These are phyloP conservation scores for Syzygium syzygioides DNA, from an alignment of 441 rosid genomes.

Conservation along the genomic window DNA sequence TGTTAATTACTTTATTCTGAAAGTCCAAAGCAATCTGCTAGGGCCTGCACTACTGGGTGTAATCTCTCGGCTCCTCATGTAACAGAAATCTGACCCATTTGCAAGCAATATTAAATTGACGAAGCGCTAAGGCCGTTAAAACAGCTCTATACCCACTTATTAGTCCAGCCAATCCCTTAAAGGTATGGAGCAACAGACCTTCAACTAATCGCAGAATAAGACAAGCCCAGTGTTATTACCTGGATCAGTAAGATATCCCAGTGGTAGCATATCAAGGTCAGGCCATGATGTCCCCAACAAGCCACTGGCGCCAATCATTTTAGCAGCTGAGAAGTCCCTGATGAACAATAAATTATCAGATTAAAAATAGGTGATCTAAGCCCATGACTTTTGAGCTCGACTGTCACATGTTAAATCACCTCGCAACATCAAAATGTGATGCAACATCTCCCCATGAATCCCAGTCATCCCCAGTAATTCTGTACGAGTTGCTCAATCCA, in stretches of 20 bases:
- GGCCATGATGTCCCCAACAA: slow-evolving; percentile 86
- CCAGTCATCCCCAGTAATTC: slow-evolving; percentile 94
- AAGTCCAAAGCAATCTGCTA: background rate
- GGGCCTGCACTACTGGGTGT: background rate
- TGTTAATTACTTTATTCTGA: background rate
- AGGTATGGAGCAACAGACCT: slow-evolving; percentile 13
- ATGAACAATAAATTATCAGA: slow-evolving; percentile 7
- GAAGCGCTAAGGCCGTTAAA: background rate
- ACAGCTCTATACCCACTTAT: background rate
- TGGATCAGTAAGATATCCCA: slow-evolving; percentile 89
- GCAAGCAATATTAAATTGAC: background rate
- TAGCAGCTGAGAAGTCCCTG: slow-evolving; percentile 62
- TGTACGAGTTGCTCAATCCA: slow-evolving; percentile 72
- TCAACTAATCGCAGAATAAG: slow-evolving; percentile 2
- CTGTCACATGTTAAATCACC: slow-evolving; percentile 30
- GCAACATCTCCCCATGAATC: slow-evolving; percentile 83
- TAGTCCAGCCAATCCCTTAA: background rate
- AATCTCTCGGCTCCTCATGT: background rate
- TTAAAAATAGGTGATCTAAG: background rate
- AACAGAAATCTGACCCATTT: background rate
- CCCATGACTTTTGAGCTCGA: background rate
- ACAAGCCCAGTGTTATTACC: slow-evolving; percentile 29
- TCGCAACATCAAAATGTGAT: slow-evolving; percentile 71
- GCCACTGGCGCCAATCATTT: slow-evolving; percentile 65
- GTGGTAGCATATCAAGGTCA: slow-evolving; percentile 87